Conservation (phyloP, 495 filamentous ascomycete genomes). For the Penicillium chermesinum region DNA sequence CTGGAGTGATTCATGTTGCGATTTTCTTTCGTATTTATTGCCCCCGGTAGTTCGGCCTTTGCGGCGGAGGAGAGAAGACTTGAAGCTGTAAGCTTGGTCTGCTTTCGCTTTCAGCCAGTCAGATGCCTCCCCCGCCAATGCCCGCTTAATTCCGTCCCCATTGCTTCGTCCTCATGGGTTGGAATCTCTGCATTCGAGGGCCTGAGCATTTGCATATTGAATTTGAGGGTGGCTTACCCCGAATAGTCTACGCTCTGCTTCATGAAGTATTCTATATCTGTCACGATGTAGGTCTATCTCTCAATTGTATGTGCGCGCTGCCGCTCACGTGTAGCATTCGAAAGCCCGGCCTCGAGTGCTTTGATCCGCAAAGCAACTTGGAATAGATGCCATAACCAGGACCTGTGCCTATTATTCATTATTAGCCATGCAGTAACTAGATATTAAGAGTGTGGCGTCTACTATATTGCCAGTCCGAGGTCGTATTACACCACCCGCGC, state of each 20-base stretch:
- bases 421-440: too few relatives aligned
- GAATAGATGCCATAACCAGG: conserved; percentile 74
- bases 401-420: too few relatives aligned
- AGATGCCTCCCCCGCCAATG: conserved; percentile 9
- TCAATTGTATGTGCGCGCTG: not conserved
- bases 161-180: too few relatives aligned
- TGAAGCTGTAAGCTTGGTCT: not conserved
- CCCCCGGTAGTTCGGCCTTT: conserved; percentile 1
- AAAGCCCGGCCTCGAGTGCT: conserved; percentile 52
- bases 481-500: too few relatives aligned
- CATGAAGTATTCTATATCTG: too few relatives aligned
- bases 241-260: too few relatives aligned
- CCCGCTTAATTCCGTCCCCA: conserved; percentile 8
- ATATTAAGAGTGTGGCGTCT: too few relatives aligned
- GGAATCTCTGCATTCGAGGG: too few relatives aligned
- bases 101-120: conserved; percentile 2
- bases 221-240: too few relatives aligned
- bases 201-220: too few relatives aligned
- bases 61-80: conserved; percentile 6
- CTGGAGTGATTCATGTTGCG: not conserved
- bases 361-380: conserved; percentile 72
- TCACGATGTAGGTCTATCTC: too few relatives aligned
- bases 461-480: too few relatives aligned
- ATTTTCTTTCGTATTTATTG: conserved; percentile 5
- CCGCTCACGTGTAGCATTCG: conserved; percentile 6